These are phyloP conservation scores for Pharnaceum exiguum DNA, from an alignment of 148 eudicot species.

Conservation along the genomic window DNA sequence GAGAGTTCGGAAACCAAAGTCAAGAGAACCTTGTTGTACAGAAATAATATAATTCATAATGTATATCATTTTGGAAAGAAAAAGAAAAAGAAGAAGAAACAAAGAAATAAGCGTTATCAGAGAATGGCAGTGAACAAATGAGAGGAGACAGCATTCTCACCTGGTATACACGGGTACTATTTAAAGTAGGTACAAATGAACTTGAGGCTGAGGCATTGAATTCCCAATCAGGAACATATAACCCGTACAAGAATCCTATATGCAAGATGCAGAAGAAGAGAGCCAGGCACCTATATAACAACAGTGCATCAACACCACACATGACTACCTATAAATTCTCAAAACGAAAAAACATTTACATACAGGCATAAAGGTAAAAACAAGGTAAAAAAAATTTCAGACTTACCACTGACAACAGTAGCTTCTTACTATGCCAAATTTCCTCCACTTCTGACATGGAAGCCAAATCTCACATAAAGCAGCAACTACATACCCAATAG, in stretches of 20 bases:
- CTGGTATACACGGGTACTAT: slow-evolving; percentile 31
- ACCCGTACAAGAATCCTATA: slow-evolving; percentile 56
- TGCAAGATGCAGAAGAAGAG: slow-evolving; percentile 38
- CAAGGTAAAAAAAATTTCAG: not conserved
- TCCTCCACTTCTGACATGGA: slow-evolving; percentile 47
- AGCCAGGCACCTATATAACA: slow-evolving; percentile 39
- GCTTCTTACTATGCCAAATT: slow-evolving; percentile 33
- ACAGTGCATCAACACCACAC: slow-evolving; percentile 14
- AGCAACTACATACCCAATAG: slow-evolving; percentile 64
- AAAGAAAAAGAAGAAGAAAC: not conserved
- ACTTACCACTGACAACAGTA: slow-evolving; percentile 74
- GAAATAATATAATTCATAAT: too few relatives aligned
- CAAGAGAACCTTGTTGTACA: too few relatives aligned
- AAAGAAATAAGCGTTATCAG: too few relatives aligned
- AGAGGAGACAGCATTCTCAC: slow-evolving; percentile 22
- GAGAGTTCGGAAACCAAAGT: too few relatives aligned
- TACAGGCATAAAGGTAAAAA: too few relatives aligned
- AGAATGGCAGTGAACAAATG: too few relatives aligned
- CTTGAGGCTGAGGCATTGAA: slow-evolving; percentile 28
- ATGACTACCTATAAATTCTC: not conserved
- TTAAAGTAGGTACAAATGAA: slow-evolving; percentile 28
- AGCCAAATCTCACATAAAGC: slow-evolving; percentile 93
- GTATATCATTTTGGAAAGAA: too few relatives aligned
- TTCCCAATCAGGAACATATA: slow-evolving; percentile 87
- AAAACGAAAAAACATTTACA: not conserved